These are phyloP conservation scores for Solanum lycopersicoides DNA, from an alignment of 257 asterid genomes.

Conservation along the genomic window DNA sequence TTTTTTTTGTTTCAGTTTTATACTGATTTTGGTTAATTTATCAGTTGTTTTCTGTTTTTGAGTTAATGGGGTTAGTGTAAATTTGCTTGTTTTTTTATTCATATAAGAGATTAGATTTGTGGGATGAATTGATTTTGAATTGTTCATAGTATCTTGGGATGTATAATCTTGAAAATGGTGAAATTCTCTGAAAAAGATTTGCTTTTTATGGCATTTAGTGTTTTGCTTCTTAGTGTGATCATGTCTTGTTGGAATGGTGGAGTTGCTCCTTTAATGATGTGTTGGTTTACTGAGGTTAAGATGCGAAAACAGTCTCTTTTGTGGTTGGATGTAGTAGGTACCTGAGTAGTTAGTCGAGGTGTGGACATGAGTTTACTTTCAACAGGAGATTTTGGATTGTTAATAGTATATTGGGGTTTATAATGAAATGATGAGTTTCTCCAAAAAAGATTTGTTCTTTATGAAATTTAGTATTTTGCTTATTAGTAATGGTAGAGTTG, in stretches of 20 bases:
- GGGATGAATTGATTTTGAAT: not conserved
- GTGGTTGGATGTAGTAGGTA: not conserved
- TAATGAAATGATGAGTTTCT: not conserved
- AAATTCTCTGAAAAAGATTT: not conserved
- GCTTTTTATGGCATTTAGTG: not conserved
- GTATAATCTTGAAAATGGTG: not conserved
- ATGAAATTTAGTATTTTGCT: not conserved
- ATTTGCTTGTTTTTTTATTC: not conserved
- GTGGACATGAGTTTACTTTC: not conserved
- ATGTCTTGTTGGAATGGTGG: not conserved
- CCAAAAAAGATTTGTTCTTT: not conserved
- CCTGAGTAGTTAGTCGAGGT: not conserved
- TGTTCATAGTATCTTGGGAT: not conserved
- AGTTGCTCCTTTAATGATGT: not conserved
- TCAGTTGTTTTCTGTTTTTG: not conserved
- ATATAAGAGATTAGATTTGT: not conserved
- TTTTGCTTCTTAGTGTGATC: not conserved
- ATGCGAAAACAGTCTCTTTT: not conserved
- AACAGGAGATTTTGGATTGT: not conserved
- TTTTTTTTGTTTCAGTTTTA: not conserved
- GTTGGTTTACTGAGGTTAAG: not conserved
- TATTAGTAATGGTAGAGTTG: not conserved
- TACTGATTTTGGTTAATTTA: not conserved
- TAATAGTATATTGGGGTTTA: not conserved
- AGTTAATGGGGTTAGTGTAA: not conserved